Evolutionary conservation across 2,329 filamentous ascomycete genomes (phyloP).

Genomic region (Penicillium sp.): DNA sequence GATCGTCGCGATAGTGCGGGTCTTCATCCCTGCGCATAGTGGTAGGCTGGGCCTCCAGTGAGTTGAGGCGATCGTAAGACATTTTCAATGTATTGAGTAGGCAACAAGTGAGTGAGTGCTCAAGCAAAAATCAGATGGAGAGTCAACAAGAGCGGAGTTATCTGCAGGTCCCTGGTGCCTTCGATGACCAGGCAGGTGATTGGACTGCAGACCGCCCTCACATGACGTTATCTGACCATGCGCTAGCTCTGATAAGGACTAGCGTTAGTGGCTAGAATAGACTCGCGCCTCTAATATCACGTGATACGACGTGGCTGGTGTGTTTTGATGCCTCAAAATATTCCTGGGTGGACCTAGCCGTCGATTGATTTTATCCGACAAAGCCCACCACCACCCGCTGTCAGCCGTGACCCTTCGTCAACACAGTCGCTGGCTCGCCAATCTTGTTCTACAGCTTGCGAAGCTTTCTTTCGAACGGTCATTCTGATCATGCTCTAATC

Average conservation of each 20-base stretch:
- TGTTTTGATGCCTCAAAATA: constrained; percentile 40
- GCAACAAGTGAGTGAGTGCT: constrained; percentile 1
- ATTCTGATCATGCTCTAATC: constrained; percentile 27
- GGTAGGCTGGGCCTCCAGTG: constrained; percentile 77
- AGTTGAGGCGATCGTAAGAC: constrained; percentile 88
- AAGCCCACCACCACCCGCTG: constrained; percentile 8
- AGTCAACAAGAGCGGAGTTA: constrained; percentile 14
- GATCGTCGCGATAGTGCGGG: constrained; percentile 82
- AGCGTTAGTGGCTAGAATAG: constrained; percentile 5
- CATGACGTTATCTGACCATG: constrained; percentile 26
- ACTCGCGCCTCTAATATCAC: constrained; percentile 21
- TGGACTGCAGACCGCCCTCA: constrained; percentile 31
- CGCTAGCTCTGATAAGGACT: constrained; percentile 16
- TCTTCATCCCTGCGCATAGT: constrained; percentile 69
- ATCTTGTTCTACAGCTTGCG: constrained; percentile 8
- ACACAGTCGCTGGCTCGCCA: constrained; percentile 3
- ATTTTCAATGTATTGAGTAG: constrained; percentile 51
- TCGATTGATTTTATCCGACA: constrained; percentile 13
- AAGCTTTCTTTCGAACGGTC: constrained; percentile 13
- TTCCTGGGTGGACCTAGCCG: constrained; percentile 18
- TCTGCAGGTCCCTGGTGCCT: constrained; percentile 25
- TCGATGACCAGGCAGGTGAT: constrained; percentile 9
- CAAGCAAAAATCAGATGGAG: constrained; percentile 7
- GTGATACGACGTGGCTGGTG: constrained; percentile 30
- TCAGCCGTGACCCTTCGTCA: constrained; percentile 7